Base-by-base conservation (phyloP, 345 rosid genomes). In the Melastoma malabathricum region DNA sequence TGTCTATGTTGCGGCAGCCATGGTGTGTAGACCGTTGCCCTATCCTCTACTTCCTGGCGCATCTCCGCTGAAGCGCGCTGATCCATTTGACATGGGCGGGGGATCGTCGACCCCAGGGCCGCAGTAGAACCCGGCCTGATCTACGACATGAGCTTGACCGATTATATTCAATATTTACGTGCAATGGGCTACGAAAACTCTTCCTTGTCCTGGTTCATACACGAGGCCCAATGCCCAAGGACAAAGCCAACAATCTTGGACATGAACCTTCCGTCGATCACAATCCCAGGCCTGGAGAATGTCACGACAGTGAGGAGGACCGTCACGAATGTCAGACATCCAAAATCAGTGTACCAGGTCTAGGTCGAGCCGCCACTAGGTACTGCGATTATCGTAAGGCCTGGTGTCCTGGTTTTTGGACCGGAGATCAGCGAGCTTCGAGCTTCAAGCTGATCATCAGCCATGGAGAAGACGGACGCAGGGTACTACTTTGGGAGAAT, bases 21-120 rank as follows among this genome's bases (percentile, higher is more conserved):
- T 22, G 25, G 68, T 52, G 46, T 73, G 39, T 15, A 63, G 63
- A 56, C 79, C 81, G 15, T 48, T 48, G n/a, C 74, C 76, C 9
- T 62, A 59, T 52, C 84, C 75, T 15, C 72, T 81, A 61, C 68
- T 72, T 20, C 71, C 89, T 3, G 80, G 76, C 6, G 86, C 78
- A 57, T 65, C 71, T 31, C 74, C 73, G 34, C 18, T 9, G 13
- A 80, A 84, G 61, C 63, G 62, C 10, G 92, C 88, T 10, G 67
- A 78, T 44, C 78, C 90, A 1, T 86, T 86, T 17, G 85, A 86
- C 57, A 68, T 54, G 16, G 95, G 95, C 54, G 83, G 88, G 90
- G 90, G 15, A 63, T 69, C 6, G 66, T 60, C 31, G 73, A 76
- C 54, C 88, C 83, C 1, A 76, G 68, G 38, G 65, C 51, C 4